Evolutionary conservation across 805 yeast species (phyloP), one percentile per base, ranked within the genome.

Genomic region (Suhomyces prunicola): DNA sequence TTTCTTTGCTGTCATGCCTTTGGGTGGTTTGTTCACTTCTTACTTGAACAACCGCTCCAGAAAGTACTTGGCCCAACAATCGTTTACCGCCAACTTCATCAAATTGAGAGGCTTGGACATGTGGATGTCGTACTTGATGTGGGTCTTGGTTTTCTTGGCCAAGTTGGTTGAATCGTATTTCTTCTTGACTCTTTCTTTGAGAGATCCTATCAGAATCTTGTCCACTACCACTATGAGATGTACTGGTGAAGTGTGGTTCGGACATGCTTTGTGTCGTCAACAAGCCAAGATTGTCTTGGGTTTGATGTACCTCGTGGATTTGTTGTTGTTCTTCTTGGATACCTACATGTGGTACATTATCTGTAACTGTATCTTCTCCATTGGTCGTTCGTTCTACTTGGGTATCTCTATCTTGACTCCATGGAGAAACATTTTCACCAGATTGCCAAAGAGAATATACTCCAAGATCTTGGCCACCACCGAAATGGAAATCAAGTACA

Each of bases 351-450:
- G 99, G 99, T 94, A 94, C 81, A 92, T 94, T 79, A 79, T 94
- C 64, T 86, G 88, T 72, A 94, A 93, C 83, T 88, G 96, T 74
- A 83, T 90, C 61, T 92, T 90, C 84, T 93, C 98, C 57, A 90
- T 94, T 66, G 97, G 97, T 64, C 90, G 97, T 71, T 94, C 99
- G 13, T 94, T 94, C 83, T 94, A 93, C 81, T 82, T 96, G 73
- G 99, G 99, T 87, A 92, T 94, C 65, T 94, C 99, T 46, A 93
- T 94, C 60, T 85, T 92, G 80, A 94, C 99, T 42, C 99, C 99
- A 57, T 94, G 99, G 99, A 90, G 98, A 84, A 94, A 96, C 72
- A 92, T 94, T 63, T 94, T 93, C 81, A 86, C 97, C 51, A 87
- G 99, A 75, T 79, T 94, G 70, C 99, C 99, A 70, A 94, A 94